Percentiles rank a stretch among this genome's conserved stretches.
Evolutionary conservation across 2,329 filamentous ascomycete genomes (phyloP).

Genomic region (Arachnomyces sp.): DNA sequence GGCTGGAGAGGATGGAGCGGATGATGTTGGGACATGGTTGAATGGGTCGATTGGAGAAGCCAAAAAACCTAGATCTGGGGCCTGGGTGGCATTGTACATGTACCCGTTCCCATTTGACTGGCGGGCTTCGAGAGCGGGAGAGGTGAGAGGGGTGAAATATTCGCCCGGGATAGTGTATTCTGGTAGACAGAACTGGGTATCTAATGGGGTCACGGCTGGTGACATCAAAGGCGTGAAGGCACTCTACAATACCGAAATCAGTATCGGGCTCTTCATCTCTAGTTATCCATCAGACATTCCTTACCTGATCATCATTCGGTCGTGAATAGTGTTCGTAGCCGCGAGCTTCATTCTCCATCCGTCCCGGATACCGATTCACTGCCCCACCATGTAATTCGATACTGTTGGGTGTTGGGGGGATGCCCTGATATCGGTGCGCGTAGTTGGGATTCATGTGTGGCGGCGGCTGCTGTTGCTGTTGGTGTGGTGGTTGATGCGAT

Average conservation of each 20-base stretch:
- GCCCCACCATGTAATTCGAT: slow-evolving; percentile 39
- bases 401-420: slow-evolving; percentile 43
- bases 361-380: slow-evolving; percentile 29
- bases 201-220: slow-evolving; percentile 43
- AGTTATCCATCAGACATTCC: slow-evolving; percentile 1
- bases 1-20: slow-evolving; percentile 26
- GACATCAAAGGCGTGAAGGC: slow-evolving; percentile 43
- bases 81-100: slow-evolving; percentile 26
- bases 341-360: slow-evolving; percentile 31
- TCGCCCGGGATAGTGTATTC: slow-evolving; percentile 42
- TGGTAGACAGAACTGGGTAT: slow-evolving; percentile 38
- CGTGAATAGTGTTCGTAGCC: slow-evolving; percentile 38
- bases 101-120: slow-evolving; percentile 28
- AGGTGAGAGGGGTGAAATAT: slow-evolving; percentile 43
- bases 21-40: slow-evolving; percentile 25
- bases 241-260: slow-evolving; percentile 27
- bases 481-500: slow-evolving; percentile 18
- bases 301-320: slow-evolving; percentile 37
- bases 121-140: slow-evolving; percentile 43
- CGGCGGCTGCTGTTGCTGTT: slow-evolving; percentile 21
- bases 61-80: slow-evolving; percentile 33
- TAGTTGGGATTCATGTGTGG: slow-evolving; percentile 17
- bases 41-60: slow-evolving; percentile 33
- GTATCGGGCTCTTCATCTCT: too few species aligned
- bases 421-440: slow-evolving; percentile 25